Evolutionary conservation across 805 yeast genomes (phyloP).

Genomic region (Zygoascus biomembranicola): DNA sequence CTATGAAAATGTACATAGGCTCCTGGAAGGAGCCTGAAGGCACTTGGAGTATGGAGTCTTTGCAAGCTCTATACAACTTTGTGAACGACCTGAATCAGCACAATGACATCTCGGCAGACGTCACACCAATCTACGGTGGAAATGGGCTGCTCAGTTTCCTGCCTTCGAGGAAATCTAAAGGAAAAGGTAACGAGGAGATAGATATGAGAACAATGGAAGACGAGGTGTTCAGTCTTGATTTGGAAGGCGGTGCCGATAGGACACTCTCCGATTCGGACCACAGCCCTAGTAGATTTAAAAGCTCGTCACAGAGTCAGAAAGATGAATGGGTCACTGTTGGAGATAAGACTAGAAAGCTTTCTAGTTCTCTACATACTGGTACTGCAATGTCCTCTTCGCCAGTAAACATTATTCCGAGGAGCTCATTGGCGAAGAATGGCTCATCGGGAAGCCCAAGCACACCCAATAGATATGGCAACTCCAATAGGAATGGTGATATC

Average conservation of each 20-base stretch:
- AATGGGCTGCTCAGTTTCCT: constrained; percentile 4
- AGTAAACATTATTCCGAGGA: not conserved
- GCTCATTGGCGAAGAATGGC: not conserved
- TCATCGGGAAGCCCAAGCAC: not conserved
- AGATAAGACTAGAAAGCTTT: not conserved
- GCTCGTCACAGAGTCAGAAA: not conserved
- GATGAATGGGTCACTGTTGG: not conserved
- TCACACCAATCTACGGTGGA: constrained; percentile 14
- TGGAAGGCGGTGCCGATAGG: not conserved
- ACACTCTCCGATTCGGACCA: not conserved
- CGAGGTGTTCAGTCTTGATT: not conserved
- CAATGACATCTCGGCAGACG: constrained; percentile 15
- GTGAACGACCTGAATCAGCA: constrained; percentile 28
- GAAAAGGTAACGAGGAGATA: not conserved
- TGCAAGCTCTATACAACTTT: constrained; percentile 17
- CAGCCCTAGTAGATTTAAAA: not conserved
- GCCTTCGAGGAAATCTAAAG: not conserved
- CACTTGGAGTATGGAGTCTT: not conserved
- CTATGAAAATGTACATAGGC: constrained; percentile 4
- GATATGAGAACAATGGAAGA: not conserved
- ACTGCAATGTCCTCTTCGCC: not conserved
- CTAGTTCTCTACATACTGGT: not conserved
- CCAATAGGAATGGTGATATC: too few relatives aligned
- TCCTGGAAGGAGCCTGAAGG: not conserved
- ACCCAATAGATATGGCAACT: not conserved